These are phyloP conservation scores for Colletotrichum eremochloae DNA, from an alignment of 2,329 filamentous ascomycete species.

Conservation along the genomic window DNA sequence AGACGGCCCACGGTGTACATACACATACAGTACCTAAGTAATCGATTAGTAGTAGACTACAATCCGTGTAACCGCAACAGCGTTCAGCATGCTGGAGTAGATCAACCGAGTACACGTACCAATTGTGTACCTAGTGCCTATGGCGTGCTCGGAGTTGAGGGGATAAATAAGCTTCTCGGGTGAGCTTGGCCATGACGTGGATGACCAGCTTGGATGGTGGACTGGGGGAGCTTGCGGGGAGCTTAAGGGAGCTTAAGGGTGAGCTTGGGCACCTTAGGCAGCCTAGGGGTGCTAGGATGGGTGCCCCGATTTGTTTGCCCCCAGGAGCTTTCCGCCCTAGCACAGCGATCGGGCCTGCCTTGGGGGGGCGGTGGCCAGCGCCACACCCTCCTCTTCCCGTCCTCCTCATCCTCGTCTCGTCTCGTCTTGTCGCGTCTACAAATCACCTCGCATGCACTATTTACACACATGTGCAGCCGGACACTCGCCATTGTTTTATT, in stretches of 20 bases:
- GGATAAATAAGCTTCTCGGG: conserved; percentile 39
- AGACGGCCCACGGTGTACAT: not conserved
- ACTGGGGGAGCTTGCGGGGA: not conserved
- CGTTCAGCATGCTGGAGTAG: no score
- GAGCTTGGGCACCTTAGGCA: no score
- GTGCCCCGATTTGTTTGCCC: conserved; percentile 18
- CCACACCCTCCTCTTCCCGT: conserved; percentile 28
- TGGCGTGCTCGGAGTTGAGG: conserved; percentile 35
- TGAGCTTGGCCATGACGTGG: conserved; percentile 31
- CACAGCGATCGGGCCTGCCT: conserved; percentile 26
- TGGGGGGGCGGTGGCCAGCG: conserved; percentile 22
- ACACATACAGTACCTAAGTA: no score
- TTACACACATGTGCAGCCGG: conserved; percentile 14
- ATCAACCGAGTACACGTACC: not conserved
- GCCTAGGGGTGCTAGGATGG: not conserved
- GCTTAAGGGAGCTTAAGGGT: not conserved
- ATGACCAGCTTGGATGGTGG: no score
- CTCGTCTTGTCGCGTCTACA: not conserved
- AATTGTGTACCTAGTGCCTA: not conserved
- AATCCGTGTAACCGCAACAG: no score
- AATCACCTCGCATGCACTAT: conserved; percentile 6
- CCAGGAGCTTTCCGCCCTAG: conserved; percentile 15
- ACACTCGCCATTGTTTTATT: not conserved
- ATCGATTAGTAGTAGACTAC: no score
- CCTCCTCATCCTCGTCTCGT: not conserved